Base-by-base conservation (phyloP, 306 rosid genomes). In the Corylus heterophylla region DNA sequence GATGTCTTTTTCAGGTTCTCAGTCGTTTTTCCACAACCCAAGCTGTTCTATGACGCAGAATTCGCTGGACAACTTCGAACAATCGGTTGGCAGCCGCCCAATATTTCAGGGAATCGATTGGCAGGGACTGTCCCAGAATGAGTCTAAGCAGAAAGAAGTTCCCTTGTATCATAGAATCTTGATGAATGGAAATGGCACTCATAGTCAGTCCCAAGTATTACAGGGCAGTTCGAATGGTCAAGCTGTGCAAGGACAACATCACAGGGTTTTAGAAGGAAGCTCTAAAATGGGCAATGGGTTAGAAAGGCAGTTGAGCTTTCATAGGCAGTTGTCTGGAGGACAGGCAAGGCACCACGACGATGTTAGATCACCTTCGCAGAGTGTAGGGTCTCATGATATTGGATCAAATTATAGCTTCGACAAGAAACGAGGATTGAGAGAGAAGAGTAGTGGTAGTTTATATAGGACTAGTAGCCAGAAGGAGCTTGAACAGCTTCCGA, bases 1-100 rank as follows among this genome's bases (percentile, higher is more conserved):
- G 2, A 87, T 95, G 89, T 91, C 99, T 11, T 87, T 88, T 83
- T 95, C 99, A 73, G 99, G 99, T 79, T 95, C 99, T 20, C 99
- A 93, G 81, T 93, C 98, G 45, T 79, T 95, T 51, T 93, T 89
- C 83, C 99, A 95, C 86, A 93, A 95, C 20, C 98, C 98, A 70
- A 93, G 99, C 87, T 95, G 99, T 81, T 95, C 99, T 31, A 80
- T 93, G 76, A 93, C 97, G 8, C 97, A 91, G 84, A 93, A 90
- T 81, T 88, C 95, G 2, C 44, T 95, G 87, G 99, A 95, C 75
- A 85, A 85, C 82, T 91, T 80, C 56, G 99, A 95, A 77, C 95
- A 95, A 72, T 96, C 99, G 0, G 99, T 96, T 71, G 91, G 90
- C 54, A 96, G 99, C 75, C 98, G 94, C 44, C 99, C 98, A 48